Base-by-base conservation (phyloP, 345 rosid species). In the Eucalyptus urophylla region DNA sequence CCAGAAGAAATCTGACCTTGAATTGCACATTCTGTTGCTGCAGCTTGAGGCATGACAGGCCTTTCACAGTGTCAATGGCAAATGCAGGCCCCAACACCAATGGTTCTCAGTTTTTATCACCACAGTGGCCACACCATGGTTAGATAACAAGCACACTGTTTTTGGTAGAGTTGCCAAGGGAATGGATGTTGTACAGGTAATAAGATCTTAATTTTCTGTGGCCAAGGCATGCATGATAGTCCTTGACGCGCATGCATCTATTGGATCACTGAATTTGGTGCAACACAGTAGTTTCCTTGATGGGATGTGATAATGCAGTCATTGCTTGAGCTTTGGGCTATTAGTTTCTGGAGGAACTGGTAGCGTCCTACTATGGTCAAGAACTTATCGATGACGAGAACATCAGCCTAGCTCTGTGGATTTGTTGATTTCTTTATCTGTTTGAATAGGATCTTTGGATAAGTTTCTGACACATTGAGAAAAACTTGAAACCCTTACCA, bases 121-220 rank as follows among this genome's bases (percentile, higher is more conserved):
- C 24, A 96, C 99, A 6, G 99, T 96, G 88, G 99, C 99, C 47
- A 98, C 99, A 37, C 98, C 99, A 22, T 98, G 99, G 99, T 93
- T 96, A 92, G 99, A 97, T 93, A 97, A 96, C 92, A 97, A 97
- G 94, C 99, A 98, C 90, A 97, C 99, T 2, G 99, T 98, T 86
- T 98, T 97, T 87, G 99, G 99, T 87, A 94, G 98, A 93, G 98
- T 97, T 67, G 92, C 92, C 6, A 98, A 96, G 91, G 99, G 99
- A 91, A 97, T 98, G 99, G 99, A 98, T 86, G 99, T 96, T n/a
- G 99, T 98, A 69, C 99, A 98, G 99, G 99, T 97, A 95, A 37
- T 43, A 45, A 19, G 40, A 44, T 88, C 29, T 45, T 21, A 21
- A 5, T 76, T 76, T 76, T 9, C 83, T 40, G 47, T 76, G 22